Conservation (phyloP, 306 rosid genomes). For the Medicago lupulina region DNA sequence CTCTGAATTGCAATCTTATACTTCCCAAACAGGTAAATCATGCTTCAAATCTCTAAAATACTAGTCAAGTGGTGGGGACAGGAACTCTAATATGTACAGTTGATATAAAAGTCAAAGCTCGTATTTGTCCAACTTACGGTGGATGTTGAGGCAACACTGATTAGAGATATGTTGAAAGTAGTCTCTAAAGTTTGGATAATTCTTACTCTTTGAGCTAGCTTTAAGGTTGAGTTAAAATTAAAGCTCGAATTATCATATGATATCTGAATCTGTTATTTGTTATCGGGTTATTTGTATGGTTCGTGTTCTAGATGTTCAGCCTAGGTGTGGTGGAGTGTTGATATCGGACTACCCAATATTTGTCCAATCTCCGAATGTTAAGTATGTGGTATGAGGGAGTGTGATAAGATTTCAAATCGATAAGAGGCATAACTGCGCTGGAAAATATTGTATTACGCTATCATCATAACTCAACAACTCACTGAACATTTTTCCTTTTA, state of each 20-base stretch:
- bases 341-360: neutral
- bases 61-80: neutral
- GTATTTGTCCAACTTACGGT: neutral
- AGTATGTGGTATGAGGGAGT: neutral
- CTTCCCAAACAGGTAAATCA: neutral
- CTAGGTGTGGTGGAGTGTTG: neutral
- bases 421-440: neutral
- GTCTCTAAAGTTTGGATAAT: neutral
- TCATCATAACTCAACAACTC: neutral
- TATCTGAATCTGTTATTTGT: no score
- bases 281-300: neutral
- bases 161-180: neutral
- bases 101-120: neutral
- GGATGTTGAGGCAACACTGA: neutral
- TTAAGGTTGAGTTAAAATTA: neutral
- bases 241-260: neutral
- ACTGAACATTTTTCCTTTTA: neutral
- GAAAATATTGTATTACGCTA: neutral
- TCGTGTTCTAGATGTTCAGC: neutral
- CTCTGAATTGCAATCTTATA: neutral
- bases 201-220: neutral
- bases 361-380: neutral
- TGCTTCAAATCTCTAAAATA: neutral
- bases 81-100: neutral
- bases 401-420: neutral